Evolutionary conservation across 495 filamentous ascomycete genomes (phyloP), one percentile per base, ranked within the genome.

Genomic region (Penicillium soppii): DNA sequence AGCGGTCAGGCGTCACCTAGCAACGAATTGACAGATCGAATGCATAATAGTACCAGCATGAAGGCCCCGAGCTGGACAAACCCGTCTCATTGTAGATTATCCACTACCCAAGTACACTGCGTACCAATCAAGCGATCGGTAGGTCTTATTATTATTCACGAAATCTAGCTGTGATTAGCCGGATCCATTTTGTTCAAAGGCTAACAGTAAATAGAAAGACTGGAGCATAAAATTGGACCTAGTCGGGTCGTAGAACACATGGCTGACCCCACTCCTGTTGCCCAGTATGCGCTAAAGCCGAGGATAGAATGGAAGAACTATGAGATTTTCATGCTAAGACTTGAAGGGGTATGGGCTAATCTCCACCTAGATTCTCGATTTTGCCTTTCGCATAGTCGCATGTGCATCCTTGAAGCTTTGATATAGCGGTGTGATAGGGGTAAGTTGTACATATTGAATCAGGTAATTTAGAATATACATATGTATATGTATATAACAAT

Each of bases 1-100:
- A 56, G 60, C 60, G 60, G 60, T 63, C 47, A 55, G 43, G 53
- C 52, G 58, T 65, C 53, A 59, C 62, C 62, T 53, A 60, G 60
- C 62, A 66, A 65, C 59, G 53, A 54, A 13, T 51, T 39, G 56
- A 63, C 42, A 63, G 56, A 62, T 65, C 59, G 39, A 44, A 57
- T 60, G 46, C 52, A 50, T 32, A 39, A 22, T 26, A 16, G 20
- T 42, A 40, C 40, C 41, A 43, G 4, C 10, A 35, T 6, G 5
- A 36, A 39, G 41, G 29, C 29, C 29, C 15, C 25, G 16, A 43
- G 25, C 12, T 30, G 7, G 2, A 44, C 39, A 27, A 42, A 17
- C 15, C 17, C 16, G 26, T 26, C 13, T 30, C 7, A 29, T 4
- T 43, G 25, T 15, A n/a, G 38, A 30, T 15, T 29, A 40, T 47